Evolutionary conservation across 768 basidiomycete genomes (phyloP).

Genomic region (Calocera viscosa): DNA sequence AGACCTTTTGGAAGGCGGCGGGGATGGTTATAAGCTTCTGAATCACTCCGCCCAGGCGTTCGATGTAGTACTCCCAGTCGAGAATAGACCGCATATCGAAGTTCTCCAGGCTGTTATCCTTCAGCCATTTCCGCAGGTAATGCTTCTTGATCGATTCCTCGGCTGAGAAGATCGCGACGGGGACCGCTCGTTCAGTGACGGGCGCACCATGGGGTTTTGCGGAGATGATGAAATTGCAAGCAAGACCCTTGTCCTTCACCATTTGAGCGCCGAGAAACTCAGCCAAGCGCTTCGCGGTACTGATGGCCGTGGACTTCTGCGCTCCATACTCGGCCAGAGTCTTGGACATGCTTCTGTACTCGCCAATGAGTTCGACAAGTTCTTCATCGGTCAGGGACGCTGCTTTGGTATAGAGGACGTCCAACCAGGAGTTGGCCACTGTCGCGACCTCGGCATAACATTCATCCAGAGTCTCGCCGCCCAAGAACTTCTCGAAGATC

Average conservation of each 20-base stretch:
- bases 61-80: constrained; percentile 98
- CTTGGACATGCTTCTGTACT: constrained; percentile 95
- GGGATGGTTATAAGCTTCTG: constrained; percentile 99
- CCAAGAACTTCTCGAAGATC: constrained; percentile 93
- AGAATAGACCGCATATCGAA: constrained; percentile 91
- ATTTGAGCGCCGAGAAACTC: constrained; percentile 96
- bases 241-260: constrained; percentile 98
- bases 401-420: constrained; percentile 79
- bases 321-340: constrained; percentile 91
- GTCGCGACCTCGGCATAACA: constrained; percentile 90
- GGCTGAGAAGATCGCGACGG: constrained; percentile 94
- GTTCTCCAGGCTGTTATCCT: constrained; percentile 71
- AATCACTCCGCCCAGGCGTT: constrained; percentile 91
- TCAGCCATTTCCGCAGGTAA: constrained; percentile 93
- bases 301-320: constrained; percentile 97
- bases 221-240: constrained; percentile 98
- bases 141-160: constrained; percentile 80
- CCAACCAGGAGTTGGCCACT: constrained; percentile 93
- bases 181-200: constrained; percentile 92
- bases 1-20: constrained; percentile 92
- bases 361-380: constrained; percentile 92
- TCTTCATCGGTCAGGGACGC: constrained; percentile 82
- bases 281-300: constrained; percentile 84
- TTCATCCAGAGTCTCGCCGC: constrained; percentile 85
- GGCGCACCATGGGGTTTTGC: constrained; percentile 84